Evolutionary conservation across 2,329 filamentous ascomycete genomes (phyloP).

Genomic region (Aphanoascus verrucosus): DNA sequence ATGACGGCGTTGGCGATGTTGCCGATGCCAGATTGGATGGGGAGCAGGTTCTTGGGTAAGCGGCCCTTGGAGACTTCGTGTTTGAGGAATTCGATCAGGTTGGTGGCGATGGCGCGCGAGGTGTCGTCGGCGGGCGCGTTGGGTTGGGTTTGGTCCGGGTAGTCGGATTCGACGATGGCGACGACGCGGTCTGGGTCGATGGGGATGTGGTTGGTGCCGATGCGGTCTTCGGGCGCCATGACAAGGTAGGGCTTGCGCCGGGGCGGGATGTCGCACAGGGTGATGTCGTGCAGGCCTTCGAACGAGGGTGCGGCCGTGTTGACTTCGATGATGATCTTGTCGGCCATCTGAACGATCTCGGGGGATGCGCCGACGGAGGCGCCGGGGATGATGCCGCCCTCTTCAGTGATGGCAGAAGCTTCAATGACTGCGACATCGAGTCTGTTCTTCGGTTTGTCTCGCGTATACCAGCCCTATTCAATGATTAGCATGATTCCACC

Average conservation of each 20-base stretch:
- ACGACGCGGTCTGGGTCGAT: constrained; percentile 77
- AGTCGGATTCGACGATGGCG: constrained; percentile 73
- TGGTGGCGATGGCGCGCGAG: constrained; percentile 61
- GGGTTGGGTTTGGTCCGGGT: constrained; percentile 63
- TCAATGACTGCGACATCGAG: constrained; percentile 79
- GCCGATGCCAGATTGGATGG: constrained; percentile 78
- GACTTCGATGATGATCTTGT: constrained; percentile 88
- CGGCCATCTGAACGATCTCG: constrained; percentile 79
- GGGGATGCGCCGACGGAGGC: constrained; percentile 77
- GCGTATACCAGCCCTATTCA: constrained; percentile 64
- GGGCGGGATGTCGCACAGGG: constrained; percentile 74
- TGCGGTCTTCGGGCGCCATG: constrained; percentile 75
- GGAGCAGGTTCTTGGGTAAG: constrained; percentile 64
- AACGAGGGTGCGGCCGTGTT: constrained; percentile 79
- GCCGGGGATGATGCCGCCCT: constrained; percentile 79
- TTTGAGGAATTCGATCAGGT: constrained; percentile 77
- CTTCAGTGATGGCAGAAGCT: constrained; percentile 75
- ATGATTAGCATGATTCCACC: not conserved
- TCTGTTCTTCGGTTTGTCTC: constrained; percentile 60
- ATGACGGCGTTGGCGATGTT: constrained; percentile 91
- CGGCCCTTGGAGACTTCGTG: constrained; percentile 72
- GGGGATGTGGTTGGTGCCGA: constrained; percentile 71
- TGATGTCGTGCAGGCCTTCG: constrained; percentile 83
- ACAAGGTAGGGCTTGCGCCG: constrained; percentile 74
- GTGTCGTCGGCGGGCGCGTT: constrained; percentile 66